Evolutionary conservation across 83 land plant genomes (phyloP), one percentile per base, ranked within the genome.

Genomic region (Diphasiastrum complanatum): DNA sequence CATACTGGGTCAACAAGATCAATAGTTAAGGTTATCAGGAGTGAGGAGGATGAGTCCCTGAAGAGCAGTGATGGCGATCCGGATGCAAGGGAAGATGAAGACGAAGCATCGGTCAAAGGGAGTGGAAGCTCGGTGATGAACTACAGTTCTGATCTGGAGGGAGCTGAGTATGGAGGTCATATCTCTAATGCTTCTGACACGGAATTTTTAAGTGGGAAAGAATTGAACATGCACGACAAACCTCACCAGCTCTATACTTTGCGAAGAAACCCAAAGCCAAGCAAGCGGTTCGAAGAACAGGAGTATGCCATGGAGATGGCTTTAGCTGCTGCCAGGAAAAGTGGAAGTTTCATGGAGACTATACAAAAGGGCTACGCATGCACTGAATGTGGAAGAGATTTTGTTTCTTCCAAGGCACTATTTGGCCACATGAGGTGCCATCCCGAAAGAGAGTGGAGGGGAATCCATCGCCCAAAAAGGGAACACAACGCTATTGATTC

Each of bases 381-480:
- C 59, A 3, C 19, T 31, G 45, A 71, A 2, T 78, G 81, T 52
- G 55, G 66, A 10, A 73, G 60, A 55, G 51, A 31, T 24, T 78
- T 78, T 38, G 33, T 47, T 5, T 69, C 74, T 2, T 68, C 40
- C 61, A 79, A 75, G 46, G 54, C 73, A 2, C 47, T 79, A 64
- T 79, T 63, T 30, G 79, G 82, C 8, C 82, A 79, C 41, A 75
- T 75, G 82, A 75, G 79, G 33, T 70, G 70, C 61, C 82, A 79
- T 49, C 82, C 82, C 11, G 79, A 75, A 29, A 67, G 82, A 51
- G 62, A 45, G 1, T 75, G 82, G 78, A 70, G 75, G 35, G 82
- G 78, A 14, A 75, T 74, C 43, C 67, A 65, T 4, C 74, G 69
- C 1, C 81, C 78, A 2, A 35, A 50, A 20, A 5, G 29, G 2